Evolutionary conservation across 2,329 filamentous ascomycete genomes (phyloP).

Genomic region (Epichloe typhina): DNA sequence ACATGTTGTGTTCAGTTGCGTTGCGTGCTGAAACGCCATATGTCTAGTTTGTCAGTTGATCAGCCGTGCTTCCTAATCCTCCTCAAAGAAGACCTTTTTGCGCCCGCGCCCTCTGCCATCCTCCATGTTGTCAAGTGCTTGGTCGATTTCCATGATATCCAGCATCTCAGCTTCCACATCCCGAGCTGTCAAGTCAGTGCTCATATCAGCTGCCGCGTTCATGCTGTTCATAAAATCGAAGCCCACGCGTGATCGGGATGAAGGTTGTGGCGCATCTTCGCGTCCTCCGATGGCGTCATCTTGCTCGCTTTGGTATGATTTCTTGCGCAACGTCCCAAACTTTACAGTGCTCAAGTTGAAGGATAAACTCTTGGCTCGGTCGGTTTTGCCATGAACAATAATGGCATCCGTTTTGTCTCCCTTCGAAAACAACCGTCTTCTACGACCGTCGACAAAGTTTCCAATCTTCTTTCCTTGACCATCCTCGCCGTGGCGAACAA

Average conservation of each 20-base stretch:
- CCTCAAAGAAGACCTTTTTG: slow-evolving; percentile 40
- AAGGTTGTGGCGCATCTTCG: slow-evolving; percentile 13
- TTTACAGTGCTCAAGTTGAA: slow-evolving; percentile 39
- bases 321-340: slow-evolving; percentile 22
- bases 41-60: slow-evolving; percentile 12
- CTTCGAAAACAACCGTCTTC: slow-evolving; percentile 22
- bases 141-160: slow-evolving; percentile 53
- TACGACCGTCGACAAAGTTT: slow-evolving; percentile 20
- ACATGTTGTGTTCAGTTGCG: slow-evolving; percentile 6
- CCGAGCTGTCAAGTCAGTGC: slow-evolving; percentile 34
- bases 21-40: slow-evolving; percentile 3
- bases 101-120: slow-evolving; percentile 31
- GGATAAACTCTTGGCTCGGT: slow-evolving; percentile 24
- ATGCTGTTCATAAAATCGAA: slow-evolving; percentile 40
- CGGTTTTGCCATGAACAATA: slow-evolving; percentile 36
- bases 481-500: slow-evolving; percentile 40
- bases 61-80: slow-evolving; percentile 14
- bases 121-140: slow-evolving; percentile 43
- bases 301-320: slow-evolving; percentile 15
- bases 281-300: slow-evolving; percentile 10
- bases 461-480: slow-evolving; percentile 30
- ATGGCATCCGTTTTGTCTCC: slow-evolving; percentile 37
- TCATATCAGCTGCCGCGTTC: slow-evolving; percentile 37
- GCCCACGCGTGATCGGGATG: slow-evolving; percentile 22
- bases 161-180: slow-evolving; percentile 48